A percentile compares a stretch with the other conserved stretches of the same genome.
Evolutionary conservation across 2,329 filamentous ascomycete genomes (phyloP).

Genomic region (Ampelomyces quisqualis): DNA sequence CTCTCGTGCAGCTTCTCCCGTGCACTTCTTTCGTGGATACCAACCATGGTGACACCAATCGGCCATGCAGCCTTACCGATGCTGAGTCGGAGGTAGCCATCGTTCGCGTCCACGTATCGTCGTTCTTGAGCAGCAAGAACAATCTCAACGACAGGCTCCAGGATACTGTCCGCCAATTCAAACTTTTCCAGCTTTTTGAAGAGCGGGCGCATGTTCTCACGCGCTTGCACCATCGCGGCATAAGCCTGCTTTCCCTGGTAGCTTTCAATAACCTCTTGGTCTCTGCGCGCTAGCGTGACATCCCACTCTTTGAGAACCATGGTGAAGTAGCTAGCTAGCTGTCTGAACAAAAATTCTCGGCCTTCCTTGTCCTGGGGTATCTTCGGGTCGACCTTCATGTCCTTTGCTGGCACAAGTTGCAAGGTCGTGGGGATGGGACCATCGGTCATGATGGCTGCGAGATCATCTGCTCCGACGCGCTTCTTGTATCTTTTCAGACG

Average conservation of each 20-base stretch:
- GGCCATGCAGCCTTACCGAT: slow-evolving; percentile 98
- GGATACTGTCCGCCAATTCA: slow-evolving; percentile 74
- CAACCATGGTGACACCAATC: slow-evolving; percentile 99
- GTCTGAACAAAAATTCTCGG: slow-evolving; percentile 73
- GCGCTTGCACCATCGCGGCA: slow-evolving; percentile 81
- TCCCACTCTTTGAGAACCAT: slow-evolving; percentile 93
- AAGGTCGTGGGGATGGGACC: slow-evolving; percentile 88
- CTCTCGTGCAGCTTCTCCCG: slow-evolving; percentile 89
- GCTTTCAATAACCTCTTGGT: slow-evolving; percentile 63
- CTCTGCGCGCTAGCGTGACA: slow-evolving; percentile 65
- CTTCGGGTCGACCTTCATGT: slow-evolving; percentile 75
- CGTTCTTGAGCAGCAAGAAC: slow-evolving; percentile 86
- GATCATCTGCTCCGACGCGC: slow-evolving; percentile 51
- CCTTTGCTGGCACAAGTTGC: slow-evolving; percentile 74
- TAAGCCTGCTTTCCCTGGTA: slow-evolving; percentile 79
- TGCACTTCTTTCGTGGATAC: slow-evolving; percentile 95
- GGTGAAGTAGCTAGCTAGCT: slow-evolving; percentile 92
- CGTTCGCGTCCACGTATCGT: slow-evolving; percentile 93
- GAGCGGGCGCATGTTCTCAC: slow-evolving; percentile 83
- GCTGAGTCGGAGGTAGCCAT: slow-evolving; percentile 87
- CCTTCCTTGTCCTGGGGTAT: slow-evolving; percentile 65
- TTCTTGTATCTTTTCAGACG: slow-evolving; percentile 70
- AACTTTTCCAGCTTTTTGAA: slow-evolving; percentile 85
- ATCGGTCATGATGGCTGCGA: slow-evolving; percentile 56
- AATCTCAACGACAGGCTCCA: slow-evolving; percentile 86